phyloP scores from a whole-genome alignment of 345 rosid species.

The Raphanus raphanistrum region DNA sequence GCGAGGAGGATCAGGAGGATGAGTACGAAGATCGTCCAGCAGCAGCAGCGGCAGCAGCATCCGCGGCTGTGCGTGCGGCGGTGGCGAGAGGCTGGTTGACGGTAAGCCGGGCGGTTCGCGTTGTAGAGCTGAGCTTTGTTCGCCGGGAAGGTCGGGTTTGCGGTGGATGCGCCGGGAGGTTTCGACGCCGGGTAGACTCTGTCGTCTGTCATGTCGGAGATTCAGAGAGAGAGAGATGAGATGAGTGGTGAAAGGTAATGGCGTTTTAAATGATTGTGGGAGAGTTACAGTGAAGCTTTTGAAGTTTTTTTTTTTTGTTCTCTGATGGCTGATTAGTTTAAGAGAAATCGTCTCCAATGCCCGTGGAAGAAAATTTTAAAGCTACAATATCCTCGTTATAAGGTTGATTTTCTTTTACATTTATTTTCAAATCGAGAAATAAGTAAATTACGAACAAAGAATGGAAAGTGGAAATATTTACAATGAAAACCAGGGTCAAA shows the following conservation, averaged over 20 bases:
- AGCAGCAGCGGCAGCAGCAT: conserved; percentile 62
- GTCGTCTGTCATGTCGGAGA: conserved; percentile 55
- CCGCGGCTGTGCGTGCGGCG: conserved; percentile 52
- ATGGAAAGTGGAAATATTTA: too few species aligned
- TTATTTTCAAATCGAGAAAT: too few species aligned
- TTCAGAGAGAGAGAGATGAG: conserved; percentile 7
- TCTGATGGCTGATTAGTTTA: neutral
- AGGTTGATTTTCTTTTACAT: too few species aligned
- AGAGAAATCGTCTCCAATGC: neutral
- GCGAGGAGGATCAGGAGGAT: conserved; percentile 54
- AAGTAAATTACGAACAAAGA: too few species aligned
- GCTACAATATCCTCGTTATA: too few species aligned
- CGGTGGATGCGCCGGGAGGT: conserved; percentile 39
- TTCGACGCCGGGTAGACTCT: conserved; percentile 64
- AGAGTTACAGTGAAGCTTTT: conserved; percentile 19
- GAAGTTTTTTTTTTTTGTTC: neutral
- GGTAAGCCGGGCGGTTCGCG: conserved; percentile 72
- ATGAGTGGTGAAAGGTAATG: neutral
- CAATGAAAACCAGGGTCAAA: too few species aligned
- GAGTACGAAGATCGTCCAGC: conserved; percentile 49
- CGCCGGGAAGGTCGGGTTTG: conserved; percentile 59
- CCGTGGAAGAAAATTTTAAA: too few species aligned
- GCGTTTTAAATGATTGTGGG: neutral
- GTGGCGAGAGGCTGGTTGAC: conserved; percentile 53
- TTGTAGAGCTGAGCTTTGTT: conserved; percentile 69